Percentiles rank a stretch among this genome's conserved stretches.
Evolutionary conservation across 1,284 basidiomycete genomes (phyloP).

Genomic region (Ceratobasidium sp.): DNA sequence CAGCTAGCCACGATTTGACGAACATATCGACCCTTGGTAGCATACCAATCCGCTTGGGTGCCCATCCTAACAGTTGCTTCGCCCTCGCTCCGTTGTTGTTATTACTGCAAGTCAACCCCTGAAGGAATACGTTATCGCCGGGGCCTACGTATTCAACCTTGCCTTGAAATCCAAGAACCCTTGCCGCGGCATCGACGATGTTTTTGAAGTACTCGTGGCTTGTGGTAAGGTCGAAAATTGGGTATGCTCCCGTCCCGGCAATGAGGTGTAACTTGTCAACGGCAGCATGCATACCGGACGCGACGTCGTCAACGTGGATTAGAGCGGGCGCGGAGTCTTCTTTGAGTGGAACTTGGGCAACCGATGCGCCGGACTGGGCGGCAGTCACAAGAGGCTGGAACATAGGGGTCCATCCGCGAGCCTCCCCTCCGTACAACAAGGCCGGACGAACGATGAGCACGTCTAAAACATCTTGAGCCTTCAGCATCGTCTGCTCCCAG

Average conservation of each 20-base stretch:
- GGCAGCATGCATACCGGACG: slow-evolving; percentile 9
- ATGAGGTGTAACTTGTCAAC: slow-evolving; percentile 20
- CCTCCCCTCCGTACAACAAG: slow-evolving; percentile 8
- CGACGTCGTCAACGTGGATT: slow-evolving; percentile 28
- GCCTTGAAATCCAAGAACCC: slow-evolving; percentile 6
- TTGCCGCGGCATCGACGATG: not conserved
- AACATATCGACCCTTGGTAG: slow-evolving; percentile 6
- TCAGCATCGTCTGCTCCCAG: slow-evolving; percentile 7
- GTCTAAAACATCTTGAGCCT: slow-evolving; percentile 20
- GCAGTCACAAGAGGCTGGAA: slow-evolving; percentile 18
- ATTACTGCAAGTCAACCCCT: slow-evolving; percentile 8
- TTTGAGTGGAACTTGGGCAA: not conserved
- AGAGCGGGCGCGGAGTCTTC: slow-evolving; percentile 4
- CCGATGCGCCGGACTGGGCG: not conserved
- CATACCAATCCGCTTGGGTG: slow-evolving; percentile 12
- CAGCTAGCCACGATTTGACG: slow-evolving; percentile 6
- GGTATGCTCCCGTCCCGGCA: slow-evolving; percentile 15
- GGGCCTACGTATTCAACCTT: slow-evolving; percentile 19
- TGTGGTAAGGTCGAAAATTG: slow-evolving; percentile 9
- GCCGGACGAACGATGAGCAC: slow-evolving; percentile 26
- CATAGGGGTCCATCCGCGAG: not conserved
- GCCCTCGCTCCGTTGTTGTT: slow-evolving; percentile 12
- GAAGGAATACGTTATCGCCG: slow-evolving; percentile 11
- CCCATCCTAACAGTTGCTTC: slow-evolving; percentile 22
- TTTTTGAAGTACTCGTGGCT: slow-evolving; percentile 17